Percentiles rank a stretch among this genome's conserved stretches.
Conservation (phyloP, 441 rosid genomes). For the Jatropha podagrica region DNA sequence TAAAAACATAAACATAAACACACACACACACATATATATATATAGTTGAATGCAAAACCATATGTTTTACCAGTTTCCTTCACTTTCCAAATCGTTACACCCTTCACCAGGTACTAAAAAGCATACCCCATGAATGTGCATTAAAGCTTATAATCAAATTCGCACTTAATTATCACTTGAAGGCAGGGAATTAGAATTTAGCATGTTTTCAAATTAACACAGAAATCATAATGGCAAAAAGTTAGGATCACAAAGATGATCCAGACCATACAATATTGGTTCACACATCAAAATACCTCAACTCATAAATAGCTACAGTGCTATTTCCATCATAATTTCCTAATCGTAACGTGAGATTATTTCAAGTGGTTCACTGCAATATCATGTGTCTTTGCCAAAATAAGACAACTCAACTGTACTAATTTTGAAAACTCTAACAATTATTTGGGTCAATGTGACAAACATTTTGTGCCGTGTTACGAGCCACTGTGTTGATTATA, state of each 20-base stretch:
- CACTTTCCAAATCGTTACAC: conserved; percentile 9
- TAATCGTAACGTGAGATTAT: not conserved
- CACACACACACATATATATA: too few species aligned
- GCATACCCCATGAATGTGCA: not conserved
- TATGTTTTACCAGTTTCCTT: not conserved
- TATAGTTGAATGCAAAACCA: not conserved
- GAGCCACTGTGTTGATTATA: not conserved
- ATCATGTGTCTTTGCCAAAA: not conserved
- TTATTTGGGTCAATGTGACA: not conserved
- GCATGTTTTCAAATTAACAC: not conserved
- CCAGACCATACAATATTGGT: not conserved
- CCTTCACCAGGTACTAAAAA: not conserved
- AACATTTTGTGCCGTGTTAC: not conserved
- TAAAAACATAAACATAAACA: not conserved
- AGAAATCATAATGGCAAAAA: not conserved
- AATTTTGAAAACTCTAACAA: not conserved
- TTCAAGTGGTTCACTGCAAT: not conserved
- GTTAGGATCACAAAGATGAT: conserved; percentile 3
- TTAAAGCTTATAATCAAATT: not conserved
- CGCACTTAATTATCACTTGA: not conserved
- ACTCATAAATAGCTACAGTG: not conserved
- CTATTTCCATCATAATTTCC: not conserved
- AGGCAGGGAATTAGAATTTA: conserved; percentile 3
- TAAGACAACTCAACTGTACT: not conserved
- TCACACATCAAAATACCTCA: conserved; percentile 7